These are phyloP conservation scores for Pythium insidiosum DNA, from an alignment of 352 stramenopile genomes.

Conservation along the genomic window DNA sequence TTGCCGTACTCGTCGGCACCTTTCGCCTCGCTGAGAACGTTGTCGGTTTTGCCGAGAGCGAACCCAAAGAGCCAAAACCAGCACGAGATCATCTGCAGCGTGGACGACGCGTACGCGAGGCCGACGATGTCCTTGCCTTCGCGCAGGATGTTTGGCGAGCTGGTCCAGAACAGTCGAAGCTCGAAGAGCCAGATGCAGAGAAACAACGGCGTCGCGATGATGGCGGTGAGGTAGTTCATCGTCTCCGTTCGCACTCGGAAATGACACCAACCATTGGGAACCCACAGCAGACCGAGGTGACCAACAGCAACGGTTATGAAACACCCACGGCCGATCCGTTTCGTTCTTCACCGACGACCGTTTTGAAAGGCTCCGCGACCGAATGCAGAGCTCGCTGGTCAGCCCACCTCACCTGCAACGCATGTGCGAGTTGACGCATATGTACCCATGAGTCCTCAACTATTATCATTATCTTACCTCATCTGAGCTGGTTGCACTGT, in stretches of 20 bases:
- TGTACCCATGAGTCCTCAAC: too few relatives aligned
- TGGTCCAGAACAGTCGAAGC: slow-evolving; percentile 3
- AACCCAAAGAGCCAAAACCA: slow-evolving; percentile 6
- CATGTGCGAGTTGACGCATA: too few relatives aligned
- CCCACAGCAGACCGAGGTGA: too few relatives aligned
- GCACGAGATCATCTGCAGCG: slow-evolving; percentile 1
- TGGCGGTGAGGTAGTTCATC: slow-evolving; percentile 6
- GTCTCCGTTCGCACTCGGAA: background rate
- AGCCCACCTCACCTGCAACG: too few relatives aligned
- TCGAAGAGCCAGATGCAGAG: slow-evolving; percentile 4
- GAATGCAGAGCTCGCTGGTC: too few relatives aligned
- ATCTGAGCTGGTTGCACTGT: too few relatives aligned
- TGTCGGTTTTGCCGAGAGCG: background rate
- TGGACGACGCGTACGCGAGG: slow-evolving; percentile 1
- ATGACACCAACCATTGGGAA: too few relatives aligned
- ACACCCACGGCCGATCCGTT: too few relatives aligned
- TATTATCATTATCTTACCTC: too few relatives aligned
- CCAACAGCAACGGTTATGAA: too few relatives aligned
- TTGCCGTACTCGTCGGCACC: slow-evolving; percentile 3
- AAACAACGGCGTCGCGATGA: slow-evolving; percentile 5
- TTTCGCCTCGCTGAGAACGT: slow-evolving; percentile 4
- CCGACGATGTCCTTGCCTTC: slow-evolving; percentile 4
- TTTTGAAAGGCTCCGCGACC: too few relatives aligned
- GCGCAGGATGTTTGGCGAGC: slow-evolving; percentile 1
- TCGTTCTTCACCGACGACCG: too few relatives aligned